These are phyloP conservation scores for Strigomonas galati DNA, from an alignment of 208 protist genomes.

Conservation along the genomic window DNA sequence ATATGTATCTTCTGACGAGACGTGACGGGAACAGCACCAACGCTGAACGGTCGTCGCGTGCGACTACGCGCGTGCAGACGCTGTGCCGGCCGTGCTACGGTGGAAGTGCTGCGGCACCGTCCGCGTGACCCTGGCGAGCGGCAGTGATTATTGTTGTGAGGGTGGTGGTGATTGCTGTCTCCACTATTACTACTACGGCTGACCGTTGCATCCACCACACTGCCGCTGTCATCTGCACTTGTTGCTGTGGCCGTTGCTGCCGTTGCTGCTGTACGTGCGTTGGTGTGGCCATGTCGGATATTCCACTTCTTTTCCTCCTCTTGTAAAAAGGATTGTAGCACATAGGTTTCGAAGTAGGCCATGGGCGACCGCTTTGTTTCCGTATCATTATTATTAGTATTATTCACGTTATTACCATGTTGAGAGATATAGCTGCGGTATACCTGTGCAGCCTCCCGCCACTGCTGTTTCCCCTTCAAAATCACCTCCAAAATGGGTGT, in stretches of 20 bases:
- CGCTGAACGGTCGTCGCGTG: neutral
- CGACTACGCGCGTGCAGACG: neutral
- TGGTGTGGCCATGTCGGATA: no score
- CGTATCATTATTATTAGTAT: no score
- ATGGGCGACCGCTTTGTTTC: neutral
- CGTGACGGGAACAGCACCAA: no score
- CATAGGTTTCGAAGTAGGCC: neutral
- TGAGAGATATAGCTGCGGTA: neutral
- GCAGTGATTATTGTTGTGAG: no score
- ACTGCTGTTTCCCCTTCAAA: neutral
- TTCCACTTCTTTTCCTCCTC: no score
- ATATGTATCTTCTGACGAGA: neutral
- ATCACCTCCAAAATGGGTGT: constrained; percentile 35
- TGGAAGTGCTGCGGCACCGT: neutral
- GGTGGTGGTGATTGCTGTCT: no score
- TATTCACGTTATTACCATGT: neutral
- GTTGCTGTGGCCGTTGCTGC: no score
- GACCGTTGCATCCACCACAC: no score
- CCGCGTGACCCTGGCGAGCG: no score
- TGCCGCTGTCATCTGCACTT: no score
- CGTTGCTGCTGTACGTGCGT: no score
- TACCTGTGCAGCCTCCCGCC: neutral
- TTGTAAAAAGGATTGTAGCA: neutral
- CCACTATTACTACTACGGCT: no score
- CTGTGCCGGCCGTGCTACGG: neutral